Conservation (phyloP, 495 filamentous ascomycete genomes). For the Cercophora scortea region DNA sequence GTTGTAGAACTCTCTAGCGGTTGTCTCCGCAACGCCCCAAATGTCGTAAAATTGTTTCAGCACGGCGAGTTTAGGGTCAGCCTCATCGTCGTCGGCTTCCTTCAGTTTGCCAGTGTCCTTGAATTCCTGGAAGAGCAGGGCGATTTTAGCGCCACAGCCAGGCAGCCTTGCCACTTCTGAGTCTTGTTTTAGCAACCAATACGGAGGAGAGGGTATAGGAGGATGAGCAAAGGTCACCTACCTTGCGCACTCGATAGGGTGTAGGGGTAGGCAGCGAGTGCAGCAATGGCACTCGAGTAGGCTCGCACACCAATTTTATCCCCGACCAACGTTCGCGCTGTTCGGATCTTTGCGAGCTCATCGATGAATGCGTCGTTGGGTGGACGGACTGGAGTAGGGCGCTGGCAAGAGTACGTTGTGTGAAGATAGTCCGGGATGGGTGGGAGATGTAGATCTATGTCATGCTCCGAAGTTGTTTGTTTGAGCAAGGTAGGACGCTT, state of each 20-base stretch:
- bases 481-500: slow-evolving; percentile 28
- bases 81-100: slow-evolving; percentile 56
- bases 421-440: slow-evolving; percentile 66
- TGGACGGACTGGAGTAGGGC: slow-evolving; percentile 58
- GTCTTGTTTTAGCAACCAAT: slow-evolving; percentile 17
- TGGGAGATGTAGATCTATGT: slow-evolving; percentile 38
- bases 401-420: slow-evolving; percentile 72
- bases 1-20: slow-evolving; percentile 78
- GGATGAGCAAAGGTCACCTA: slow-evolving; percentile 4
- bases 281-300: slow-evolving; percentile 80
- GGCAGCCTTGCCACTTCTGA: slow-evolving; percentile 65
- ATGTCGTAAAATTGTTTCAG: slow-evolving; percentile 70
- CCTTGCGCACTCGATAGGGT: slow-evolving; percentile 26
- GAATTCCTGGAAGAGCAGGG: slow-evolving; percentile 71
- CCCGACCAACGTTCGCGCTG: slow-evolving; percentile 57
- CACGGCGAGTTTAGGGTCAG: slow-evolving; percentile 53
- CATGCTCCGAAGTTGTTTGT: slow-evolving; percentile 67
- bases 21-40: slow-evolving; percentile 83
- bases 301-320: slow-evolving; percentile 80
- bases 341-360: slow-evolving; percentile 66
- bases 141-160: slow-evolving; percentile 75
- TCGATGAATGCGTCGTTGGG: slow-evolving; percentile 74
- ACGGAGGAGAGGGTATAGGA: not conserved
- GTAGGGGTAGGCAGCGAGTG: slow-evolving; percentile 72
- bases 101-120: slow-evolving; percentile 47